Percentiles rank a stretch among this genome's conserved stretches.
phyloP scores from a whole-genome alignment of 2,329 filamentous ascomycete species.

The Daldinia sp. region DNA sequence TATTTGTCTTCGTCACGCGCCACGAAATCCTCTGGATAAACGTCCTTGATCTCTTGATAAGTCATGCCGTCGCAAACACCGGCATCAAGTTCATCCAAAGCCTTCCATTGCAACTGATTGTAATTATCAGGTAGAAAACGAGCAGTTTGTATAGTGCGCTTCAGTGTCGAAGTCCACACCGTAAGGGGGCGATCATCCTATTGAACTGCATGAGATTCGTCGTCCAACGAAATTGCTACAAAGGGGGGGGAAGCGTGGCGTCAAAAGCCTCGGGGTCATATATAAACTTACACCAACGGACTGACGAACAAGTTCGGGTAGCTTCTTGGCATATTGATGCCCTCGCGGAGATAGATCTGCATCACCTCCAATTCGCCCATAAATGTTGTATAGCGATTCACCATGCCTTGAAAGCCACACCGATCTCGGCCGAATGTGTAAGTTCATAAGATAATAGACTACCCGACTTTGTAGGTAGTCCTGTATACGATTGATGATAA shows the following conservation, averaged over 20 bases:
- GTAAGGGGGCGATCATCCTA: slow-evolving; percentile 68
- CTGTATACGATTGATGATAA: slow-evolving; percentile 97
- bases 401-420: slow-evolving; percentile 98
- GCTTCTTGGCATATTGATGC: slow-evolving; percentile 82
- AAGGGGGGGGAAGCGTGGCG: too few species aligned
- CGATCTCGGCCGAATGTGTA: slow-evolving; percentile 94
- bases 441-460: slow-evolving; percentile 98
- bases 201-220: slow-evolving; percentile 22
- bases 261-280: slow-evolving; percentile 31
- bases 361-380: slow-evolving; percentile 92
- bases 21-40: slow-evolving; percentile 92
- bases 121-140: slow-evolving; percentile 81
- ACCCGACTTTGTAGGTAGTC: slow-evolving; percentile 96
- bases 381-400: slow-evolving; percentile 91
- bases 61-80: slow-evolving; percentile 97
- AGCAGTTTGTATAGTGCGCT: slow-evolving; percentile 90
- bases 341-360: slow-evolving; percentile 86
- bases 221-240: background rate
- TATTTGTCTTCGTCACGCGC: slow-evolving; percentile 98
- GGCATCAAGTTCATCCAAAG: slow-evolving; percentile 94
- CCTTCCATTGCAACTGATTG: slow-evolving; percentile 98
- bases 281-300: slow-evolving; percentile 77
- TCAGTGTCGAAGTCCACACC: slow-evolving; percentile 70
- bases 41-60: slow-evolving; percentile 91
- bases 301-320: slow-evolving; percentile 84